Base-by-base conservation (phyloP, 306 rosid genomes). In the Hippophae tibetana region DNA sequence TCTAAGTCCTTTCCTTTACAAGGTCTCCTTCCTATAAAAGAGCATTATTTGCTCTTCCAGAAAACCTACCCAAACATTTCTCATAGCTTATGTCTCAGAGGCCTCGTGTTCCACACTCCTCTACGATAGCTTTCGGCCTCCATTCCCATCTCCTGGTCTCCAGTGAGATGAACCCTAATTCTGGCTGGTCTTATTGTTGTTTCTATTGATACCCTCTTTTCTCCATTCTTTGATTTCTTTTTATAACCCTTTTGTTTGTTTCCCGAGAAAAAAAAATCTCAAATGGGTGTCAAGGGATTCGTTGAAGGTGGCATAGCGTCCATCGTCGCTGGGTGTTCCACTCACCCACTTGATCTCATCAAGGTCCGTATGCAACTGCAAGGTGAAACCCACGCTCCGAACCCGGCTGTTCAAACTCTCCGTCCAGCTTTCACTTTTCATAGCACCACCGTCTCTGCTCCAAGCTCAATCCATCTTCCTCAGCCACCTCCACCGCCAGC, bases 261-360 rank as follows among this genome's bases (percentile, higher is more conserved):
- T 68, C 60, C 13, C 1, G 50, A 5, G 55, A 53, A 46, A 31
- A 31, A 31, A 31, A 75, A 13, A 13, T 69, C 43, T 54, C 43
- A 43, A 59, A 86, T 86, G 94, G 86, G 86, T 11, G 43, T 78
- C 11, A 86, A 82, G 49, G 94, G 94, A 27, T 86, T 86, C 14
- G 83, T 60, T 0, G 94, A 45, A 45, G 12, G 48, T 2, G 48
- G 48, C 12, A 10, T 45, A 45, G 48, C 48, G 9, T 45, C 12
- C 48, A 45, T 45, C 12, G 48, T 45, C 12, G 48, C 48, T 45
- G 9, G 48, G 12, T 45, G 48, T 45, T 45, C 48, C 9, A 45
- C 48, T 3, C 48, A 45, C 8, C 48, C 48, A 7, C 48, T 45
- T 7, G 48, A 45, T 45, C 48, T 45, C 48, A 45, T 45, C 12